phyloP scores from a whole-genome alignment of 257 asterid species.

The Leonotis leonurus region DNA sequence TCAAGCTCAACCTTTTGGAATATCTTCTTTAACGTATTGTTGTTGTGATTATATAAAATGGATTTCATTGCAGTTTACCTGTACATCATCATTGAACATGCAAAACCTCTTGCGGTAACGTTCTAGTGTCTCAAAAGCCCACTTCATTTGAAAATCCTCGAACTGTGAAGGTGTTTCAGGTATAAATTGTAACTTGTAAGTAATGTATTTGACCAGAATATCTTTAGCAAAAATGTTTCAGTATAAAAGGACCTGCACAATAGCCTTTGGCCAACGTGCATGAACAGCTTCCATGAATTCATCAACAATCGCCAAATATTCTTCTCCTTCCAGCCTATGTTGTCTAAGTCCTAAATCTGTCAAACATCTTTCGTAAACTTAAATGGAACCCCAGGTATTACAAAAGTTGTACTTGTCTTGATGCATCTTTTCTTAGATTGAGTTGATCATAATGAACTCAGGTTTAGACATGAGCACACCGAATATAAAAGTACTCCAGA shows the following conservation, averaged over 20 bases:
- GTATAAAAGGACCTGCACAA: constrained; percentile 74
- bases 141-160: constrained; percentile 98
- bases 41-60: constrained; percentile 10
- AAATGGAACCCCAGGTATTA: not conserved
- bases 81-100: constrained; percentile 99
- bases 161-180: constrained; percentile 52
- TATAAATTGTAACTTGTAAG: constrained; percentile 25
- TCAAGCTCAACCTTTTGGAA: constrained; percentile 11
- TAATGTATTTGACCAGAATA: constrained; percentile 8
- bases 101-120: constrained; percentile 93
- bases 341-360: constrained; percentile 95
- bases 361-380: constrained; percentile 21
- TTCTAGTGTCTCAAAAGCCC: constrained; percentile 97
- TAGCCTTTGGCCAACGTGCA: constrained; percentile 99
- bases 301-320: constrained; percentile 78
- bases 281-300: constrained; percentile 99
- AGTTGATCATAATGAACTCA: constrained; percentile 5
- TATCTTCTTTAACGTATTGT: constrained; percentile 2
- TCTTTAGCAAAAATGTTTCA: constrained; percentile 9
- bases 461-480: not conserved
- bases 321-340: constrained; percentile 97
- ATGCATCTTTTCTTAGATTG: not conserved
- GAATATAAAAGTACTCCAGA: constrained; percentile 6
- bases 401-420: not conserved
- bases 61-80: constrained; percentile 37